These are phyloP conservation scores for Pachyrhizus erosus DNA, from an alignment of 306 rosid species.

Conservation along the genomic window DNA sequence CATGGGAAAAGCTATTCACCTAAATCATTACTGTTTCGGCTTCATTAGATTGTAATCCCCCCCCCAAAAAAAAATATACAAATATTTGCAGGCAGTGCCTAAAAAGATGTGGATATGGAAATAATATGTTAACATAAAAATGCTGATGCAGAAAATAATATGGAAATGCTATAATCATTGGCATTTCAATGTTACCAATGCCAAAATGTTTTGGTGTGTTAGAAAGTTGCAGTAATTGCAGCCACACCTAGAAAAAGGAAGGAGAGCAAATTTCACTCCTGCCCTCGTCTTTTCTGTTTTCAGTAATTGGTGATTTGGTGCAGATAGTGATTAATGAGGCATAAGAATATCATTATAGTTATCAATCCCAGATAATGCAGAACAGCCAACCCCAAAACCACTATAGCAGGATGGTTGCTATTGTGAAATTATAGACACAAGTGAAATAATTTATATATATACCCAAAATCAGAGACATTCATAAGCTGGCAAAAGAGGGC, in stretches of 20 bases:
- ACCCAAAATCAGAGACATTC: background rate
- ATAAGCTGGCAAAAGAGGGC: background rate
- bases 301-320: no score
- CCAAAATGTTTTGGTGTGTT: background rate
- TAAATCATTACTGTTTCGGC: background rate
- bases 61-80: background rate
- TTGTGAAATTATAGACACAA: background rate
- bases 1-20: background rate
- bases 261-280: background rate
- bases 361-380: background rate
- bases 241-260: background rate
- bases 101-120: background rate
- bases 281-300: no score
- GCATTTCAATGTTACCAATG: background rate
- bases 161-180: background rate
- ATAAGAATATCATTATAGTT: no score
- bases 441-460: background rate
- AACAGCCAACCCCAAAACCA: background rate
- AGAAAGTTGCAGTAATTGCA: background rate
- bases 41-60: background rate
- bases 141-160: background rate
- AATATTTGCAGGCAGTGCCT: background rate
- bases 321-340: no score
- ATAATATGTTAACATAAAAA: no score
- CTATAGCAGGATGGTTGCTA: background rate